Evolutionary conservation across 2,329 filamentous ascomycete species (phyloP).

Genomic region (Cordyceps fumosorosea): DNA sequence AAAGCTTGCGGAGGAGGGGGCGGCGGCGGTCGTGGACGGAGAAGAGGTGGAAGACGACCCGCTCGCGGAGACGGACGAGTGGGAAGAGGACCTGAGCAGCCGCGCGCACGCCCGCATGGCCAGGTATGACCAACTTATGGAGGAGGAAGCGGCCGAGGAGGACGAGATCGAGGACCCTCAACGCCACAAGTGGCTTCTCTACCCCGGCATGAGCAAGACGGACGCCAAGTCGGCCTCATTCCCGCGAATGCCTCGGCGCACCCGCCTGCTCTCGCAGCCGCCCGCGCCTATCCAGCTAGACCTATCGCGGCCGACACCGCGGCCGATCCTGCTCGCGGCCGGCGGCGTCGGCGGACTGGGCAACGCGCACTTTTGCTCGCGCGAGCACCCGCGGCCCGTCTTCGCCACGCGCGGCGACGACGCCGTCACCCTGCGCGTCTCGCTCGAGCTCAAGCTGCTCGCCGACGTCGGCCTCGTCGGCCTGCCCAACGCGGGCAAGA

Average conservation of each 20-base stretch:
- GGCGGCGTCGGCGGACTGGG: constrained; percentile 86
- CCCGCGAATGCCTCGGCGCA: constrained; percentile 45
- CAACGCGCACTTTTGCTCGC: constrained; percentile 86
- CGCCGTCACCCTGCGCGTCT: constrained; percentile 69
- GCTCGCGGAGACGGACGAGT: constrained; percentile 20
- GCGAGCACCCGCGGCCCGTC: constrained; percentile 67
- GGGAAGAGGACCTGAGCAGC: constrained; percentile 24
- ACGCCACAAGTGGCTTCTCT: constrained; percentile 76
- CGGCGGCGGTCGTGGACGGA: constrained; percentile 13
- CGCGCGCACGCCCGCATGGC: neutral
- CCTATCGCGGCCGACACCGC: constrained; percentile 68
- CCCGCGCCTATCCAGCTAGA: constrained; percentile 66
- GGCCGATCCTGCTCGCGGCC: constrained; percentile 77
- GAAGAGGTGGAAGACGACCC: constrained; percentile 22
- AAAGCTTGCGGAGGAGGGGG: constrained; percentile 6
- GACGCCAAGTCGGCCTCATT: constrained; percentile 54
- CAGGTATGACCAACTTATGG: neutral
- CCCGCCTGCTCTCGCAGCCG: constrained; percentile 59
- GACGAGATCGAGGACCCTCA: constrained; percentile 38
- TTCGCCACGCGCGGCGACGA: constrained; percentile 83
- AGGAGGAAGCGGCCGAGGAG: constrained; percentile 29
- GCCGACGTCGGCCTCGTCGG: constrained; percentile 94
- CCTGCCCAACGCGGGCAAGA: constrained; percentile 93
- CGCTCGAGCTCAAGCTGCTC: constrained; percentile 89
- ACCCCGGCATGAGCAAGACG: constrained; percentile 67